Evolutionary conservation across 805 yeast genomes (phyloP), one percentile per base, ranked within the genome.

Genomic region (Saturnispora gosingensis): DNA sequence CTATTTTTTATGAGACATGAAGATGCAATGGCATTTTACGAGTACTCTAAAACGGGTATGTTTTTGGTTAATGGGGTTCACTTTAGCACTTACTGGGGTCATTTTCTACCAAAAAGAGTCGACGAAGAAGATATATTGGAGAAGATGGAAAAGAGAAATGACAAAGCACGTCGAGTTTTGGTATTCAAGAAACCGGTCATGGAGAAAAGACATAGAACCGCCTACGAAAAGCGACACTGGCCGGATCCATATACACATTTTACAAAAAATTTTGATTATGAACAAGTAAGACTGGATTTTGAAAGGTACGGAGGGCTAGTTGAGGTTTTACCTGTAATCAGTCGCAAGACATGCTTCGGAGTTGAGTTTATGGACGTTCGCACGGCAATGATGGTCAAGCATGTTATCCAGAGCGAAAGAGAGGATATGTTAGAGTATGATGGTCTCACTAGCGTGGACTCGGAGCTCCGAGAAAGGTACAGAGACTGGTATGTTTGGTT

Each of bases 251-350:
- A 60, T 15, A 55, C 65, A 4, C 72, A 65, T 48, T 65, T 74
- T 54, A 74, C 72, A 35, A 71, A 75, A 0, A 73, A 70, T 3
- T 70, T 85, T 47, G 71, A 79, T 51, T 56, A 80, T 4, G 66
- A 62, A 2, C 72, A 67, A 15, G 65, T 82, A 3, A 66, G 62
- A 38, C 51, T 60, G 27, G 88, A 83, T 58, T 82, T 86, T 57
- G 63, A 61, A 5, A 59, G 58, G 20, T 83, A 73, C 66, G 95
- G 93, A 0, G 71, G 72, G 2, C 72, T 86, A 3, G 65, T 82
- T 13, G 88, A 83, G 39, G 66, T 84, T 2, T 66, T 77, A 1
- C 85, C 93, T 3, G 76, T 84, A n/a, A 71, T 85, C 4, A 83
- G 89, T 2, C 71, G 81, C 49, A 82, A 77, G 58, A 61, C 84